These are phyloP conservation scores for Cadophora gregata DNA, from an alignment of 2,329 filamentous ascomycete genomes.

Conservation along the genomic window DNA sequence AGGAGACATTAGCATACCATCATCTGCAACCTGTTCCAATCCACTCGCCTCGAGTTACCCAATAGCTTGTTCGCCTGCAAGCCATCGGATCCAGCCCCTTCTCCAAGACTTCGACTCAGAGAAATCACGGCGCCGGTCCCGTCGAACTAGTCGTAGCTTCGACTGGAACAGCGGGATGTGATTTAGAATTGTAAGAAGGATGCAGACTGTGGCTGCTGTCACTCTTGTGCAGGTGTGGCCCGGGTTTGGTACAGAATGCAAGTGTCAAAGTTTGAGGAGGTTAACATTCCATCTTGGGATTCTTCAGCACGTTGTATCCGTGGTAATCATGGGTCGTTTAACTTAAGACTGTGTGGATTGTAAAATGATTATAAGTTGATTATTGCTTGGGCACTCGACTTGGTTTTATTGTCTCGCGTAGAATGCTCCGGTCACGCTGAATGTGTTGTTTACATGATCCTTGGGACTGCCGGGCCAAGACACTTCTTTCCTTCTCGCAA, in stretches of 20 bases:
- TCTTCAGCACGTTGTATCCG: conserved; percentile 1
- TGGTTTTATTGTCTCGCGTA: not conserved
- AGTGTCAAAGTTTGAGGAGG: not conserved
- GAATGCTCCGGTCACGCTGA: not conserved
- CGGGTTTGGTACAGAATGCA: not conserved
- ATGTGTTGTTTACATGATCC: not conserved
- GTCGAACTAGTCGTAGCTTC: conserved; percentile 1
- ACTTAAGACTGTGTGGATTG: not conserved
- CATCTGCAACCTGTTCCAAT: not conserved
- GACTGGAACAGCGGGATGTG: not conserved
- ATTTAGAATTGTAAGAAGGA: not conserved
- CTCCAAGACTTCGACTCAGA: conserved; percentile 1
- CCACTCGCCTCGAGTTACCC: conserved; percentile 13
- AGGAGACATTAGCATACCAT: conserved; percentile 5
- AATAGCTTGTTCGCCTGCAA: conserved; percentile 13
- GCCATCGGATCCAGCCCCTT: conserved; percentile 23
- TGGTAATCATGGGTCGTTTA: not conserved
- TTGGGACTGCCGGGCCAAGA: not conserved
- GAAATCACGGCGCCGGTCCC: conserved; percentile 3
- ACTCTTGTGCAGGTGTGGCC: not conserved
- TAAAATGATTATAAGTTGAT: not conserved
- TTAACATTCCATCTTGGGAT: not conserved
- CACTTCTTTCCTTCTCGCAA: not conserved
- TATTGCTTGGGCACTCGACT: not conserved
- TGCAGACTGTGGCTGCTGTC: not conserved